Evolutionary conservation across 768 basidiomycete genomes (phyloP), one percentile per base, ranked within the genome.

Genomic region (Kwoniella bestiolae): DNA sequence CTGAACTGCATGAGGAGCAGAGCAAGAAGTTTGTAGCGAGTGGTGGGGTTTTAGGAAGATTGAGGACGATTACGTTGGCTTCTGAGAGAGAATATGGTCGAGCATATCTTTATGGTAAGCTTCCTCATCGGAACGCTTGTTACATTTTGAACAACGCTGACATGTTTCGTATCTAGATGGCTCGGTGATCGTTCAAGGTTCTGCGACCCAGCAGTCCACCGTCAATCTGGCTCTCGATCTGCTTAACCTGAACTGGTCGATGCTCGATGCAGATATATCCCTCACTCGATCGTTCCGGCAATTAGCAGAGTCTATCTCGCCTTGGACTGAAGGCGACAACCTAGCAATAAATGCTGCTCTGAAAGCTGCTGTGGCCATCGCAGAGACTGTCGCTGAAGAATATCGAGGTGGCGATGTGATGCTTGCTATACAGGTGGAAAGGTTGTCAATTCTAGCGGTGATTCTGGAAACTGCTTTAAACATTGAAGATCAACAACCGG

Each of bases 161-260:
- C 26, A n/a, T n/a, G 4, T 47, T 25, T n/a, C 29, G 21, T 6
- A 2, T 35, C 56, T 66, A 68, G 78, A 77, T 60, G 74, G 72
- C 11, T 45, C n/a, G 18, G 58, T 60, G 9, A 23, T 47, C 21
- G 59, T 60, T 8, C 65, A 32, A 38, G 58, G 35, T 16, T 66
- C 65, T 2, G 41, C 83, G 84, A 5, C 59, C 62, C 28, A 69
- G 34, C 79, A 77, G 60, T 81, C 82, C 4, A 82, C 87, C 14
- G 86, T 90, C 69, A 86, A 85, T 53, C 84, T 85, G 34, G 82
- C 71, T 3, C n/a, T 92, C 3, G 83, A 86, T 52, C 87, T 88
- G 1, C 87, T 94, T 78, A 96, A 96, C 79, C 85, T 93, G 69
- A 94, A 94, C 76, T 85, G 94, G 52, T 94, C 92, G 1, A 83